Evolutionary conservation across 345 rosid species (phyloP).

Genomic region (Lepidium sativum): DNA sequence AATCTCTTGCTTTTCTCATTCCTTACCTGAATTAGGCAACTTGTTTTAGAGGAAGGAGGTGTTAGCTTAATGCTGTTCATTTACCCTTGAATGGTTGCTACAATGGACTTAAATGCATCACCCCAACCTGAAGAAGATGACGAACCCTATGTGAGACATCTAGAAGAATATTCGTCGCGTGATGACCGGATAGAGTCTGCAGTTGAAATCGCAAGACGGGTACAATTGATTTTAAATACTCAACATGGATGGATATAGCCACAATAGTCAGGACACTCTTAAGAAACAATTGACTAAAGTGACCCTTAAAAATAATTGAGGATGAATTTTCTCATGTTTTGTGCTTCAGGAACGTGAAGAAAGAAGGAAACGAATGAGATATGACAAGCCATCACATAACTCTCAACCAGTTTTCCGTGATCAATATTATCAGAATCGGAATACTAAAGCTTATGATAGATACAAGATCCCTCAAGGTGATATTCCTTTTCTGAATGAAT

Average conservation of each 20-base stretch:
- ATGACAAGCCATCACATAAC: slow-evolving; percentile 43
- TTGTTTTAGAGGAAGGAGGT: neutral
- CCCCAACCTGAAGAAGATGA: slow-evolving; percentile 79
- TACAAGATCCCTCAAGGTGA: slow-evolving; percentile 83
- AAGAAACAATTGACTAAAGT: neutral
- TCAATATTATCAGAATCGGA: slow-evolving; percentile 38
- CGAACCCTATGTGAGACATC: slow-evolving; percentile 41
- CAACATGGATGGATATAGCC: neutral
- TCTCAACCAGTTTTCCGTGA: slow-evolving; percentile 49
- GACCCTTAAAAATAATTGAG: neutral
- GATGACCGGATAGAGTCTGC: slow-evolving; percentile 57
- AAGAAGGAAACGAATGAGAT: slow-evolving; percentile 68
- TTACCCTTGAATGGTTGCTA: slow-evolving; percentile 55
- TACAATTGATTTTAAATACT: slow-evolving; percentile 15
- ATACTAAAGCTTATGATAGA: slow-evolving; percentile 49
- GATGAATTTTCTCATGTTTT: neutral
- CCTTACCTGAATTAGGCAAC: slow-evolving; percentile 13
- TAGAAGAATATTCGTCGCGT: slow-evolving; percentile 34
- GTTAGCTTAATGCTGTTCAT: slow-evolving; percentile 25
- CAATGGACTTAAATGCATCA: slow-evolving; percentile 73
- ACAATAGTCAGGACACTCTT: neutral
- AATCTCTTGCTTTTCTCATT: neutral
- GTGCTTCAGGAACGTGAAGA: slow-evolving; percentile 93
- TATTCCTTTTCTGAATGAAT: neutral
- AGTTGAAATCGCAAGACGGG: slow-evolving; percentile 65